Conservation (phyloP, 75 land plant species). For the Pseudotsuga menziesii region DNA sequence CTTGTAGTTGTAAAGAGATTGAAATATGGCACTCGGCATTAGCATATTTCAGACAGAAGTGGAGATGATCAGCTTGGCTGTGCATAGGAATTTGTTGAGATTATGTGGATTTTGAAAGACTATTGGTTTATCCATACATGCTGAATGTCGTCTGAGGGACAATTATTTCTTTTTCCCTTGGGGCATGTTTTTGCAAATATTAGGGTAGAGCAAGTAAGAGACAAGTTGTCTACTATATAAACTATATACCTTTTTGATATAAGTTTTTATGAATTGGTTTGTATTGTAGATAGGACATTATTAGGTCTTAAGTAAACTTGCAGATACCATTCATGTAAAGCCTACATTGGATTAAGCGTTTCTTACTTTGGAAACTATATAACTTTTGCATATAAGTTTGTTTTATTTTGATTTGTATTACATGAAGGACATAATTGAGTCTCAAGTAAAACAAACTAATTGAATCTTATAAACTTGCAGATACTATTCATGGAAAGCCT, state of each 20-base stretch:
- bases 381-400: neutral
- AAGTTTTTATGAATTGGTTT: neutral
- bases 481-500: slow-evolving; percentile 40
- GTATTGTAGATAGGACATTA: neutral
- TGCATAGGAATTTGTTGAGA: slow-evolving; percentile 70
- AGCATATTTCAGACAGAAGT: slow-evolving; percentile 86
- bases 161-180: neutral
- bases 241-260: neutral
- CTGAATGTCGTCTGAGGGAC: slow-evolving; percentile 84
- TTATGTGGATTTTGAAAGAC: slow-evolving; percentile 74
- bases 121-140: slow-evolving; percentile 84
- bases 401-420: neutral
- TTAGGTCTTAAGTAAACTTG: neutral
- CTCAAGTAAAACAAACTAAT: neutral
- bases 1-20: slow-evolving; percentile 81
- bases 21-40: too few relatives aligned
- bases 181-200: neutral
- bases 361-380: neutral
- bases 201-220: neutral
- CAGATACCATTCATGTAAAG: slow-evolving; percentile 30
- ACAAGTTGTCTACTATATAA: neutral
- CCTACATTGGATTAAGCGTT: slow-evolving; percentile 63
- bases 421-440: neutral
- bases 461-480: slow-evolving; percentile 6
- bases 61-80: slow-evolving; percentile 87